Percentiles rank a stretch among this genome's conserved stretches.
Conservation (phyloP, 176 grass and related monocot genomes). For the Raddia guianensis region DNA sequence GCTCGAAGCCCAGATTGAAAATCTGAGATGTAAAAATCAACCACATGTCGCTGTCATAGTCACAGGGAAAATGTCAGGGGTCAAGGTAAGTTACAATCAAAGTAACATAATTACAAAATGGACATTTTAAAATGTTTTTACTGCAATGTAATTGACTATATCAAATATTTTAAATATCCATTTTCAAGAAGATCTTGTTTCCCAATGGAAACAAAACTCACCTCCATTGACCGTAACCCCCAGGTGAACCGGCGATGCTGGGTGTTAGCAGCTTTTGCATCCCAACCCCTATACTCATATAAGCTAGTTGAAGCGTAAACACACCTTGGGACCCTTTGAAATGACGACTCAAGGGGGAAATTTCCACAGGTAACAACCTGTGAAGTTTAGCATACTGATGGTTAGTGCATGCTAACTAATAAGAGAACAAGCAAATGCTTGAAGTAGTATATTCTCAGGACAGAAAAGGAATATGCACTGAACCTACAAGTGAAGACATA, state of each 20-base stretch:
- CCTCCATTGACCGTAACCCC: conserved; percentile 91
- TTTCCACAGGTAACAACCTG: conserved; percentile 99
- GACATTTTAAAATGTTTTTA: not conserved
- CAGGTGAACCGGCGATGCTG: conserved; percentile 84
- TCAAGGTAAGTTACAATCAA: conserved; percentile 2
- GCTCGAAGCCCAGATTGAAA: conserved; percentile 98
- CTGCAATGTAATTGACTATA: not conserved
- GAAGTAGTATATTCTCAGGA: not conserved
- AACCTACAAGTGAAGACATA: not conserved
- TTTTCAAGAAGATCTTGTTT: not conserved
- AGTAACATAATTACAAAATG: conserved; percentile 9
- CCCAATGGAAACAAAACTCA: conserved; percentile 36
- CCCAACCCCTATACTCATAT: conserved; percentile 94
- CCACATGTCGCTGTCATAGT: conserved; percentile 68
- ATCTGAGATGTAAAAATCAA: conserved; percentile 99
- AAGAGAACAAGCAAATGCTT: conserved; percentile 10
- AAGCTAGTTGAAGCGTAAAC: conserved; percentile 94
- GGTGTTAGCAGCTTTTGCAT: conserved; percentile 76
- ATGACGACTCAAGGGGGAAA: conserved; percentile 92
- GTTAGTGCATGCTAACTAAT: conserved; percentile 13
- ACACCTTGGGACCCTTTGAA: conserved; percentile 92
- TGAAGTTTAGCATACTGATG: conserved; percentile 11
- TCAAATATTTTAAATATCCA: not conserved
- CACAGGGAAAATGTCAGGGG: conserved; percentile 20
- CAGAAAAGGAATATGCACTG: conserved; percentile 1